Evolutionary conservation across 768 basidiomycete species (phyloP).

Genomic region (Filobasidium floriforme): DNA sequence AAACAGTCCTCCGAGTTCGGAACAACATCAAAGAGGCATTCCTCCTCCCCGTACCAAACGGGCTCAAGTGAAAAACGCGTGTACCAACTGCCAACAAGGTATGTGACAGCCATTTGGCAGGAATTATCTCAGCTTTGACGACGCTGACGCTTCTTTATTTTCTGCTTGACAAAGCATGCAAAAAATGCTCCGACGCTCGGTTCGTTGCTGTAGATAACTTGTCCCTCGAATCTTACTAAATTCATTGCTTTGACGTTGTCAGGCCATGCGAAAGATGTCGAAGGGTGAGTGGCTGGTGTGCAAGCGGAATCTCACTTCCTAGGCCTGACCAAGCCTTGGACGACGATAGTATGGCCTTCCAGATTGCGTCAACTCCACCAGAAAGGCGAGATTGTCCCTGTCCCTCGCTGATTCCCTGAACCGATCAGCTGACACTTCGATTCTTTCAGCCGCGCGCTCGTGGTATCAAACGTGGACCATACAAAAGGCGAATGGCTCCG

Average conservation of each 20-base stretch:
- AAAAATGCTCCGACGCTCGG: conserved; percentile 42
- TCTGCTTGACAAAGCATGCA: conserved; percentile 29
- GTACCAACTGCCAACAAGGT: conserved; percentile 41
- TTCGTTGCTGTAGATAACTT: conserved; percentile 17
- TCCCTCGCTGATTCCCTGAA: not conserved
- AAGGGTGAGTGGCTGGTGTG: conserved; percentile 16
- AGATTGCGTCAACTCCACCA: conserved; percentile 36
- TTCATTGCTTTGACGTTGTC: not conserved
- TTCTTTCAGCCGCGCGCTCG: not conserved
- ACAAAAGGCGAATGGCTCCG: not conserved
- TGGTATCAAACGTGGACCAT: not conserved
- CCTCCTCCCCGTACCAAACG: not conserved
- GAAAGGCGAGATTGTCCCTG: not conserved
- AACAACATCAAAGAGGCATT: not conserved
- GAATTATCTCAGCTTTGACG: not conserved
- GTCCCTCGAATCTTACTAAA: not conserved
- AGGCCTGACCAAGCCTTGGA: not conserved
- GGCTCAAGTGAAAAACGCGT: conserved; percentile 28
- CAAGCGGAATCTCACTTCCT: not conserved
- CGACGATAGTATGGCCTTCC: conserved; percentile 28
- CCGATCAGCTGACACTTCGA: too few relatives aligned
- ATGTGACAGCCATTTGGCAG: not conserved
- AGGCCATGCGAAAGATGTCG: conserved; percentile 42
- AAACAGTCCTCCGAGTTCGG: not conserved
- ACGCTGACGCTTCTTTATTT: not conserved